Evolutionary conservation across 805 yeast species (phyloP).

Genomic region (Myxozyma neotropica): DNA sequence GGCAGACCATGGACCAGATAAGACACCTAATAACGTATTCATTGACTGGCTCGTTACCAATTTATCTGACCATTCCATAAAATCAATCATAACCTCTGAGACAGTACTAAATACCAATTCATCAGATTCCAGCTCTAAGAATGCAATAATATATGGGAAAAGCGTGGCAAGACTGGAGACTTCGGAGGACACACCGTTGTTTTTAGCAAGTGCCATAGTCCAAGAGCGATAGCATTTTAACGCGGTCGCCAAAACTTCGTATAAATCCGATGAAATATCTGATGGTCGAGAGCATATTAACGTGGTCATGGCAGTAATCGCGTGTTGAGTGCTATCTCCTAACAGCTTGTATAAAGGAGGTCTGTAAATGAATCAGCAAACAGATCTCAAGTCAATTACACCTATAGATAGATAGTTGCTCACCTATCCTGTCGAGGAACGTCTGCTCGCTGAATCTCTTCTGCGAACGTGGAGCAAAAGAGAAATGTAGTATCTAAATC

Average conservation of each 20-base stretch:
- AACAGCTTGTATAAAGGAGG: constrained; percentile 11
- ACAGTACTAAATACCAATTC: constrained; percentile 19
- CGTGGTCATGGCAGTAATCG: constrained; percentile 8
- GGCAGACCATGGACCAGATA: constrained; percentile 21
- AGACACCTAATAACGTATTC: constrained; percentile 6
- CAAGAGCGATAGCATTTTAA: constrained; percentile 24
- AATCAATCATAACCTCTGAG: constrained; percentile 21
- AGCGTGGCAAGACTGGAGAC: neutral
- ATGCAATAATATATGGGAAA: constrained; percentile 7
- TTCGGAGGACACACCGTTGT: constrained; percentile 3
- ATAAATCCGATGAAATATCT: constrained; percentile 6
- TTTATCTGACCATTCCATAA: constrained; percentile 30
- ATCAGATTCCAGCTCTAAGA: constrained; percentile 18
- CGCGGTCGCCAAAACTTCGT: constrained; percentile 16
- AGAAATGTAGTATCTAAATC: constrained; percentile 13
- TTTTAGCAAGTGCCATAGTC: constrained; percentile 18
- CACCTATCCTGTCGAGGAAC: constrained; percentile 20
- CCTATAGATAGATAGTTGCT: neutral
- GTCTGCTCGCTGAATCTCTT: constrained; percentile 29
- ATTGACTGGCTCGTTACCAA: constrained; percentile 8
- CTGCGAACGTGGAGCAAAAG: constrained; percentile 27
- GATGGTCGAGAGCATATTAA: constrained; percentile 2
- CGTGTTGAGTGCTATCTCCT: constrained; percentile 3
- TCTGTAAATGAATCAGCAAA: constrained; percentile 1
- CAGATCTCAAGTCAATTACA: neutral